Evolutionary conservation across 2,329 filamentous ascomycete species (phyloP), one percentile per base, ranked within the genome.

Genomic region (Diaporthe destruens): DNA sequence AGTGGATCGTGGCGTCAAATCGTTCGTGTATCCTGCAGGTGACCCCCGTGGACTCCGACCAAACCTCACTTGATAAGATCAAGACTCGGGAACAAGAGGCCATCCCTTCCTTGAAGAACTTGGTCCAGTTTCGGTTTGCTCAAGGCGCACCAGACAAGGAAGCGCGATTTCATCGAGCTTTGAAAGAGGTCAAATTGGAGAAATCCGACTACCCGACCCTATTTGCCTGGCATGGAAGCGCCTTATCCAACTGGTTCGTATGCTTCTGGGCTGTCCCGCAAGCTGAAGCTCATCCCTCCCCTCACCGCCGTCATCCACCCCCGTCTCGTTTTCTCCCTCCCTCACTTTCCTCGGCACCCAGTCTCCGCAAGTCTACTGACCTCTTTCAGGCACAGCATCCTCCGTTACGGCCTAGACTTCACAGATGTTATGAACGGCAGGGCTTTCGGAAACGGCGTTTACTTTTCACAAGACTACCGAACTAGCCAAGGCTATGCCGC

Each of bases 81-180:
- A 78, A 76, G 69, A 84, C 76, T 56, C 74, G 80, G 69, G 81
- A 79, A 42, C 82, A 84, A 47, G 86, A 91, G 74, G 86, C 85
- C 14, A 87, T 96, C 3, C 84, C 83, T 32, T 92, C 91, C 0
- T 54, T 74, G 59, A 90, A 96, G 83, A 78, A 85, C 0, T 85
- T 82, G 2, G 85, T 94, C 71, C 95, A 98, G 80, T 98, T 98
- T 77, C 89, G 94, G 36, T 94, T 98, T 76, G 92, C 93, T 0
- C 96, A 97, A 84, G 95, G 95, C 11, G 92, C 94, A 0, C 94
- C 94, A 0, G 94, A 97, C 78, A 97, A 95, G 78, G 95, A 98
- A 79, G 85, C 91, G 44, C 87, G 89, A 2, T 98, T 98, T 78
- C 83, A 90, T 8, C 81, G 89, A 29, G 89, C 91, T 18, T 85